These are phyloP conservation scores for Oleoguttula mirabilis DNA, from an alignment of 495 filamentous ascomycete genomes.

Conservation along the genomic window DNA sequence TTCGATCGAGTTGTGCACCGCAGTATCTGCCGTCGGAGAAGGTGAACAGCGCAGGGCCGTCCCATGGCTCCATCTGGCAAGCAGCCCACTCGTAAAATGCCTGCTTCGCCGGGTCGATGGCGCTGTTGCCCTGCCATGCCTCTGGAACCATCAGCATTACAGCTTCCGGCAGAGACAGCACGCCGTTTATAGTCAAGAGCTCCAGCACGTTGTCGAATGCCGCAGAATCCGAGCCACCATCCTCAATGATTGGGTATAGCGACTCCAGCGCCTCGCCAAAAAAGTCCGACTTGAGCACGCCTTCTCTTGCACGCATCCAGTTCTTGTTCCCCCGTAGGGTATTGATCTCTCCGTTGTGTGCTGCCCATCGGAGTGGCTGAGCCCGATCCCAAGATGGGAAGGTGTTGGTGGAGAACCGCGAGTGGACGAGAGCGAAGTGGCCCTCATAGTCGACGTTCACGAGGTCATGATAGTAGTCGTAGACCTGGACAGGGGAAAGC, in stretches of 20 bases:
- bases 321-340: slow-evolving; percentile 99
- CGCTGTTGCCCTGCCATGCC: slow-evolving; percentile 90
- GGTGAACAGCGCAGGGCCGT: slow-evolving; percentile 94
- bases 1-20: slow-evolving; percentile 96
- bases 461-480: slow-evolving; percentile 96
- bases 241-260: slow-evolving; percentile 92
- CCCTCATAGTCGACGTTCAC: slow-evolving; percentile 96
- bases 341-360: slow-evolving; percentile 99
- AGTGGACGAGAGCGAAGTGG: slow-evolving; percentile 95
- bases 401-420: slow-evolving; percentile 97
- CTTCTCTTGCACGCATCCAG: slow-evolving; percentile 98
- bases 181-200: slow-evolving; percentile 89
- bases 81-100: slow-evolving; percentile 99
- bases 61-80: slow-evolving; percentile 99
- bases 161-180: slow-evolving; percentile 90
- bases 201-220: slow-evolving; percentile 98
- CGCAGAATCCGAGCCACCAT: slow-evolving; percentile 94
- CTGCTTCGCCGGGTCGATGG: slow-evolving; percentile 90
- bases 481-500: slow-evolving; percentile 92
- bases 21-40: slow-evolving; percentile 97
- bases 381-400: slow-evolving; percentile 99
- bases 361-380: slow-evolving; percentile 92
- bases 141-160: slow-evolving; percentile 99
- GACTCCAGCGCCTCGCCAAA: slow-evolving; percentile 88
- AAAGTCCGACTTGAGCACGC: slow-evolving; percentile 82